Conservation (phyloP, 179 eudicot species). For the Beta macrorhiza region DNA sequence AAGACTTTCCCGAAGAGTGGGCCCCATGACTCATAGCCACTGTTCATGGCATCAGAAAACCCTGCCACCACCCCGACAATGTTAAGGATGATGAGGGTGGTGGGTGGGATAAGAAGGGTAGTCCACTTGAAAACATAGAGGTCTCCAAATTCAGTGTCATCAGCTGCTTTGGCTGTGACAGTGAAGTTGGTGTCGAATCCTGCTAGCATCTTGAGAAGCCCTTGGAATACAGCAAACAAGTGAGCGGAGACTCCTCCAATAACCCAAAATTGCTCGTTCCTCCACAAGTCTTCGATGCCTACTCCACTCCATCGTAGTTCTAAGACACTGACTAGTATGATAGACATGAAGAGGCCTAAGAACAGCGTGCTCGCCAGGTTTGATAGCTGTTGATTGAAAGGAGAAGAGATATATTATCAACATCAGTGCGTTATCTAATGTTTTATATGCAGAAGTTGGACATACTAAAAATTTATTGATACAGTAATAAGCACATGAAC, state of each 20-base stretch:
- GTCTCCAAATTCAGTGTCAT: slow-evolving; percentile 46
- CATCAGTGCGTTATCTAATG: neutral
- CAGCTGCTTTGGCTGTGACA: slow-evolving; percentile 47
- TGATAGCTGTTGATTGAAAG: slow-evolving; percentile 34
- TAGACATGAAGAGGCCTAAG: slow-evolving; percentile 52
- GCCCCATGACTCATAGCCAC: slow-evolving; percentile 51
- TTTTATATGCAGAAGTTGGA: neutral
- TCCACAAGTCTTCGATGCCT: slow-evolving; percentile 48
- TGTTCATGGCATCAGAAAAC: slow-evolving; percentile 48
- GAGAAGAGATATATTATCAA: neutral
- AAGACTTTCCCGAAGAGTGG: slow-evolving; percentile 52
- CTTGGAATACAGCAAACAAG: slow-evolving; percentile 54
- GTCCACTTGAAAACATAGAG: slow-evolving; percentile 52
- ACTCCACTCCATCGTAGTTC: slow-evolving; percentile 54
- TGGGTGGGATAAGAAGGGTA: slow-evolving; percentile 50
- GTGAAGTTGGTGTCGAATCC: slow-evolving; percentile 54
- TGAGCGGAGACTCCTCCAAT: slow-evolving; percentile 54
- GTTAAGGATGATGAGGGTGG: slow-evolving; percentile 47
- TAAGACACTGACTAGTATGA: slow-evolving; percentile 42
- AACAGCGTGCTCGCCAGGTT: slow-evolving; percentile 50
- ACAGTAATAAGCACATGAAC: too few species aligned
- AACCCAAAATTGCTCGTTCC: slow-evolving; percentile 57
- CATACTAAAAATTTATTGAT: neutral
- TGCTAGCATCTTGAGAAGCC: slow-evolving; percentile 45
- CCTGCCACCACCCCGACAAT: slow-evolving; percentile 53